Base-by-base conservation (phyloP, 305 asterid genomes). In the Striga hermonthica region DNA sequence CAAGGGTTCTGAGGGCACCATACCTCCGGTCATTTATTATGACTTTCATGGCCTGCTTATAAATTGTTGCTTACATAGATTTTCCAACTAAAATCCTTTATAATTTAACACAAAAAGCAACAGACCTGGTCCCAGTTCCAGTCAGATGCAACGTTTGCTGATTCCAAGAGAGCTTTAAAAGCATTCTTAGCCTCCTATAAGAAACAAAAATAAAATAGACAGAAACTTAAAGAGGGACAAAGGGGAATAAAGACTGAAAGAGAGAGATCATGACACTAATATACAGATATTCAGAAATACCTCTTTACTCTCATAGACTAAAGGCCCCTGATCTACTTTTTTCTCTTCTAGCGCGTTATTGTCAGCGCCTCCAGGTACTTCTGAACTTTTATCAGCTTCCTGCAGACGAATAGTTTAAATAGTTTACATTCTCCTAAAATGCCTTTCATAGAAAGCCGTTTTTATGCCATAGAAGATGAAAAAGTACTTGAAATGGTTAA, bases 111-210 rank as follows among this genome's bases (percentile, higher is more conserved):
- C 13, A 70, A 69, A 60, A 48, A 70, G 64, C 34, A 77, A 70
- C 45, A 36, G 56, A 87, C 98, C 96, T 90, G 95, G 64, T 93
- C 97, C 99, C 99, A 93, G 43, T 76, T 90, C 95, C 90, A 90
- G 79, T 88, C 96, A 65, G 91, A 74, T 64, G 93, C 92, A 65
- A 88, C 87, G 83, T 86, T 83, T 69, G 88, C 81, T 60, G 82
- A 38, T 72, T 88, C 97, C 77, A 93, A 57, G 52, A 93, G 91
- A 62, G 81, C 82, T 82, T 77, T 86, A 67, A 93, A 93, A 71
- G 90, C 95, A 73, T 71, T 84, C 76, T 82, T 90, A 8, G 97
- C 99, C 72, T 86, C 96, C 95, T 88, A 22, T 22, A 2, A 22
- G 71, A 75, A 75, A 65, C 59, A 57, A 66, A 60, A 52, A 64